These are phyloP conservation scores for Diphasiastrum complanatum DNA, from an alignment of 83 land plant genomes.

Conservation along the genomic window DNA sequence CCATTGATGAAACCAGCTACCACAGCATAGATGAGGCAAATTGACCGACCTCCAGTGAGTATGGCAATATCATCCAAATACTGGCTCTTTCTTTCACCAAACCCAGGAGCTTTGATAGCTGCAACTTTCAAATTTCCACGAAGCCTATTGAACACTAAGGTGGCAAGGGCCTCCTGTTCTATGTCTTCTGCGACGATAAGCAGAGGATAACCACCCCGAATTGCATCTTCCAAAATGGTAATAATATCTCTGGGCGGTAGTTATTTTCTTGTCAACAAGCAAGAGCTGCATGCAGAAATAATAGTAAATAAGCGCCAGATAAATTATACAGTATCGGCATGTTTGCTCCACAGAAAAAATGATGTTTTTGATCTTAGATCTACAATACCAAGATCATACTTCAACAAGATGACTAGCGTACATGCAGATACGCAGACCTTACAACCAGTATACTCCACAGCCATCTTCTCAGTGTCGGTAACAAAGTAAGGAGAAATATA, in stretches of 20 bases:
- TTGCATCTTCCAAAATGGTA: constrained; percentile 73
- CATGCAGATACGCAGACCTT: constrained; percentile 49
- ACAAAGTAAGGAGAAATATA: constrained; percentile 87
- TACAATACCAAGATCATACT: too few relatives aligned
- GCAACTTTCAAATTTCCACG: constrained; percentile 81
- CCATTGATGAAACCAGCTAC: too few relatives aligned
- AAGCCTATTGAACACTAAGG: constrained; percentile 87
- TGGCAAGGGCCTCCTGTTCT: constrained; percentile 90
- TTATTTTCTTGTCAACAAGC: constrained; percentile 79
- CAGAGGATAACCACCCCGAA: constrained; percentile 71
- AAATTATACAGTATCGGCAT: too few relatives aligned
- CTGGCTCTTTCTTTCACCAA: constrained; percentile 75
- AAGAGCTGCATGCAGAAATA: constrained; percentile 45
- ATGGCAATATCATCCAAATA: constrained; percentile 12
- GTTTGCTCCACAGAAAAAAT: too few relatives aligned
- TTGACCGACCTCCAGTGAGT: constrained; percentile 9
- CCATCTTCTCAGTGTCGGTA: constrained; percentile 71
- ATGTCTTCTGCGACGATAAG: constrained; percentile 89
- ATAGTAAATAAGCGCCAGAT: too few relatives aligned
- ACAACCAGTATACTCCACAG: constrained; percentile 67
- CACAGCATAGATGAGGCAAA: too few relatives aligned
- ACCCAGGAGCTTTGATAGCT: constrained; percentile 92
- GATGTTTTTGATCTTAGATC: too few relatives aligned
- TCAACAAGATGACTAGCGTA: background rate
- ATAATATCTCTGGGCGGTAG: constrained; percentile 74